Conservation (phyloP, 2,329 filamentous ascomycete genomes). For the Fusarium sp. region DNA sequence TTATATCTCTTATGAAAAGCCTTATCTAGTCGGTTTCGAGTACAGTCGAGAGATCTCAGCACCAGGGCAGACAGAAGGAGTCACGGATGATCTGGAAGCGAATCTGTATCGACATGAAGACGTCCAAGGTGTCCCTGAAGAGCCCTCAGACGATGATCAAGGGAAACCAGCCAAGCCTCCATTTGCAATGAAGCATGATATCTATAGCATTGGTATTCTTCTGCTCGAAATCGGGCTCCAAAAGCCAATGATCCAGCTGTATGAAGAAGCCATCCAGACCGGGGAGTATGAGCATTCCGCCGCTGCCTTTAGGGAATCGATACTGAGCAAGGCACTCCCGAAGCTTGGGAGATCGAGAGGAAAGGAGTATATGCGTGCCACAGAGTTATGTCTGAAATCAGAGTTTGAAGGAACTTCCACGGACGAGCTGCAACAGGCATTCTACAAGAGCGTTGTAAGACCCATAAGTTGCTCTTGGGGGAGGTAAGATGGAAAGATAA, state of each 20-base stretch:
- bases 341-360: background rate
- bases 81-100: background rate
- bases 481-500: background rate
- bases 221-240: rapidly evolving
- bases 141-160: rapidly evolving
- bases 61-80: background rate
- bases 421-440: background rate
- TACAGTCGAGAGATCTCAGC: background rate
- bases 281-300: background rate
- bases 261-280: background rate
- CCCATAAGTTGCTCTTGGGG: background rate
- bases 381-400: background rate
- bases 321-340: background rate
- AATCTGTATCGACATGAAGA: background rate
- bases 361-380: background rate
- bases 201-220: background rate
- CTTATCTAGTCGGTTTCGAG: background rate
- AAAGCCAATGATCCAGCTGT: background rate
- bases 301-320: background rate
- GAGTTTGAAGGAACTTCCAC: rapidly evolving
- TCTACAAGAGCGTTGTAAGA: background rate
- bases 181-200: background rate
- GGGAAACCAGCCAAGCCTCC: rapidly evolving
- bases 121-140: background rate
- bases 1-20: background rate